Conservation (phyloP, 495 filamentous ascomycete genomes). For the Poronia punctata region DNA sequence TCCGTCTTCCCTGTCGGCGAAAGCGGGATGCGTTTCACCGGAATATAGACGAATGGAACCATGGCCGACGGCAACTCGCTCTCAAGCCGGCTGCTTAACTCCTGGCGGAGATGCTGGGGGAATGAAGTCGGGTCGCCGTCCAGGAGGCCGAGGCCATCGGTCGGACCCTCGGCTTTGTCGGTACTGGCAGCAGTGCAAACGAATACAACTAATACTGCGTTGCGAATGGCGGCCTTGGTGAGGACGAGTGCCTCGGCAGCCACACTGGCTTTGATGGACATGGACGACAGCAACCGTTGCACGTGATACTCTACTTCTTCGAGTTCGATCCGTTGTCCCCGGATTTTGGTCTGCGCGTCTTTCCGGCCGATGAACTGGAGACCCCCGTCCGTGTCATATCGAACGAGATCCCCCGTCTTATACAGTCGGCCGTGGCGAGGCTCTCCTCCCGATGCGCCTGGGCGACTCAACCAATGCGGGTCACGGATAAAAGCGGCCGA, state of each 20-base stretch:
- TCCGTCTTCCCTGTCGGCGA: constrained; percentile 45
- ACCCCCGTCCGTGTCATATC: constrained; percentile 27
- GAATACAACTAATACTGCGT: background rate
- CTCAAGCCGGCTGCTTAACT: background rate
- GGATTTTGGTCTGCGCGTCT: constrained; percentile 24
- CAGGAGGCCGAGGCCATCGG: too few species aligned
- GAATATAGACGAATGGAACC: constrained; percentile 45
- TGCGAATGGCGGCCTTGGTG: background rate
- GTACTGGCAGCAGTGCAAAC: background rate
- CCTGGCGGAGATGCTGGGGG: constrained; percentile 2
- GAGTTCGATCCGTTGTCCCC: constrained; percentile 24
- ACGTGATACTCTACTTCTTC: constrained; percentile 19
- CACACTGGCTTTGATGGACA: constrained; percentile 6
- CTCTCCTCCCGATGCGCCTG: background rate
- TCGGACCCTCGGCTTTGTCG: background rate
- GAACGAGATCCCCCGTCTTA: constrained; percentile 42
- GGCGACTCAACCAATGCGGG: constrained; percentile 28
- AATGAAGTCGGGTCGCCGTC: too few species aligned
- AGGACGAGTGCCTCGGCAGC: background rate
- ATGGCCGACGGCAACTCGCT: constrained; percentile 38
- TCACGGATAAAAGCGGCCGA: constrained; percentile 26
- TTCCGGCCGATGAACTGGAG: constrained; percentile 16
- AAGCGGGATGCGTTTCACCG: constrained; percentile 38
- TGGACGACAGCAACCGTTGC: background rate
- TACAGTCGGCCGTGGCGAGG: constrained; percentile 19